Evolutionary conservation across 768 basidiomycete genomes (phyloP), one percentile per base, ranked within the genome.

Genomic region (Thelephora ganbajun): DNA sequence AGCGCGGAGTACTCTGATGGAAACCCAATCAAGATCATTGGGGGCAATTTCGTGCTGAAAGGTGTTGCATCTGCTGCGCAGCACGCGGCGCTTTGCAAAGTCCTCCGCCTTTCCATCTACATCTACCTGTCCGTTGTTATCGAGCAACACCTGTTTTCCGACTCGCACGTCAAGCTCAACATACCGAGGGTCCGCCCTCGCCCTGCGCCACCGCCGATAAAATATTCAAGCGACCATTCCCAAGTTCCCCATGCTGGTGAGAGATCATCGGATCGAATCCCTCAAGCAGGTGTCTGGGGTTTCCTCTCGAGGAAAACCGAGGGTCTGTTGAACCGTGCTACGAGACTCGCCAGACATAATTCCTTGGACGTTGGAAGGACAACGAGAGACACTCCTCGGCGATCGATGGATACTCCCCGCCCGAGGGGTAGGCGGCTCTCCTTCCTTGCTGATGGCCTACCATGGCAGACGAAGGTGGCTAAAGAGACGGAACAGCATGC

Each of bases 41-140:
- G 82, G 4, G 82, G 81, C 0, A 79, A 73, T 1, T 83, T 85
- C 56, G 56, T 64, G 1, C 66, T 84, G 50, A 66, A 64, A 50
- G 77, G 73, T 9, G 53, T 72, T 12, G 59, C 59, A 11, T 71
- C 73, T 1, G 56, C 61, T 1, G 30, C 55, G 3, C 71, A 76
- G 46, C 68, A 79, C 52, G 51, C 54, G 2, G 49, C 67, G 0
- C 66, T 85, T 0, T 59, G 61, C 43, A 68, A 66, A 39, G 62
- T 74, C 14, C 72, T 85, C 13, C 70, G 73, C 13, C 53, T 82
- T 9, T 55, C 71, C 0, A 61, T 76, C 13, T 81, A 76, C 56
- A 57, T 69, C 7, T 73, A 78, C 53, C 66, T 80, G 1, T 76
- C 78, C 1, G 66, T 80, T 33, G 50, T 78, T 3, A 71, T 83